A percentile compares a stretch with the other conserved stretches of the same genome.
Evolutionary conservation across 495 filamentous ascomycete species (phyloP).

Genomic region (Podospora tetraspora): DNA sequence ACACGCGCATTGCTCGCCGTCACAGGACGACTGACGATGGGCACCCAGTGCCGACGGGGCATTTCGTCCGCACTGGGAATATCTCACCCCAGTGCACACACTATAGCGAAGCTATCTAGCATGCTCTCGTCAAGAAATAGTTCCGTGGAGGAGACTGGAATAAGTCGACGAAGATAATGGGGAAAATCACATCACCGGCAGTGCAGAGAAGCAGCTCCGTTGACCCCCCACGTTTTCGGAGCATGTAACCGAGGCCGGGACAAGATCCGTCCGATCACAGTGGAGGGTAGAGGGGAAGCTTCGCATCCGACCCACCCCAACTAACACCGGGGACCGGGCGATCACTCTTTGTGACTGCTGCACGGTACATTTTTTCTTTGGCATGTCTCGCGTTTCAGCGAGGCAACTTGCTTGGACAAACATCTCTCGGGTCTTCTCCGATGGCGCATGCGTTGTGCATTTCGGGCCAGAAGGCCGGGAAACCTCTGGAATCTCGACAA

Average conservation of each 20-base stretch:
- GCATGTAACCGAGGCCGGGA: background rate
- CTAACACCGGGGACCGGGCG: background rate
- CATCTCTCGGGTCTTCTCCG: background rate
- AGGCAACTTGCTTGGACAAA: background rate
- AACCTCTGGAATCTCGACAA: background rate
- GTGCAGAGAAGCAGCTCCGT: no score
- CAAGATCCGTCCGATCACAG: background rate
- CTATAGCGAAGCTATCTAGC: no score
- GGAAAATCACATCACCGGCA: no score
- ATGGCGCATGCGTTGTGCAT: background rate
- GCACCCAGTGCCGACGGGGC: background rate
- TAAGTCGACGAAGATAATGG: no score
- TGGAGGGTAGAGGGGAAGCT: background rate
- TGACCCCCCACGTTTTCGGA: background rate
- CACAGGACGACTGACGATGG: background rate
- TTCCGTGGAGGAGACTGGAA: background rate
- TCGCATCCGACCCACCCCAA: background rate
- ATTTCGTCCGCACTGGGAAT: background rate
- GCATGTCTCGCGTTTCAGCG: background rate
- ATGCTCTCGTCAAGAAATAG: background rate
- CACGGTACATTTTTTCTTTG: background rate
- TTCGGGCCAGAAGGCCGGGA: no score
- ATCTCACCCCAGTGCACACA: no score
- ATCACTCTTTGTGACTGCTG: no score
- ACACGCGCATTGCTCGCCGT: background rate